Conservation (phyloP, 179 eudicot genomes). For the Spergularia azorica region DNA sequence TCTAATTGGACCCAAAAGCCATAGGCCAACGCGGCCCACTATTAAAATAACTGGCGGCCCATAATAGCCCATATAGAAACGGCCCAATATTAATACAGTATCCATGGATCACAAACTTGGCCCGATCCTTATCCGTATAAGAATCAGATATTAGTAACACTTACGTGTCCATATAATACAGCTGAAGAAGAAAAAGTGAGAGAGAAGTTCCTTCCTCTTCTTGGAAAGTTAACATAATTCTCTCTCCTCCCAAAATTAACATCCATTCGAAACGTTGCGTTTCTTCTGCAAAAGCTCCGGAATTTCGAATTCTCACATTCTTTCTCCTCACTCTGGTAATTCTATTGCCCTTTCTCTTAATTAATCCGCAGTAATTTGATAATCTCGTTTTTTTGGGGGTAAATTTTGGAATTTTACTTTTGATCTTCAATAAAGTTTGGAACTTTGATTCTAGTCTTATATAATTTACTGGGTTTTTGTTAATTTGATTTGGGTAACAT, state of each 20-base stretch:
- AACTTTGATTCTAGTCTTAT: background rate
- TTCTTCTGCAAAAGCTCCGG: background rate
- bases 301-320: background rate
- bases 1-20: no score
- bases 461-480: background rate
- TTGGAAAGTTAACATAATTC: background rate
- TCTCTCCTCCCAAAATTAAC: background rate
- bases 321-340: slow-evolving; percentile 19
- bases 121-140: no score
- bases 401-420: background rate
- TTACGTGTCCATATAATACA: slow-evolving; percentile 6
- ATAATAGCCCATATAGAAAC: no score
- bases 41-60: no score
- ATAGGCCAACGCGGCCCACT: no score
- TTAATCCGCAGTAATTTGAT: background rate
- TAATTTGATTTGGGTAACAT: background rate
- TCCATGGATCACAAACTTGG: no score
- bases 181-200: background rate
- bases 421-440: background rate
- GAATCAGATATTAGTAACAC: background rate
- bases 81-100: no score
- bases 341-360: background rate
- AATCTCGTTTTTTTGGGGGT: background rate
- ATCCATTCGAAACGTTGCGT: background rate
- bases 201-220: no score